Conservation (phyloP, 768 basidiomycete genomes). For the Collybia sordida region DNA sequence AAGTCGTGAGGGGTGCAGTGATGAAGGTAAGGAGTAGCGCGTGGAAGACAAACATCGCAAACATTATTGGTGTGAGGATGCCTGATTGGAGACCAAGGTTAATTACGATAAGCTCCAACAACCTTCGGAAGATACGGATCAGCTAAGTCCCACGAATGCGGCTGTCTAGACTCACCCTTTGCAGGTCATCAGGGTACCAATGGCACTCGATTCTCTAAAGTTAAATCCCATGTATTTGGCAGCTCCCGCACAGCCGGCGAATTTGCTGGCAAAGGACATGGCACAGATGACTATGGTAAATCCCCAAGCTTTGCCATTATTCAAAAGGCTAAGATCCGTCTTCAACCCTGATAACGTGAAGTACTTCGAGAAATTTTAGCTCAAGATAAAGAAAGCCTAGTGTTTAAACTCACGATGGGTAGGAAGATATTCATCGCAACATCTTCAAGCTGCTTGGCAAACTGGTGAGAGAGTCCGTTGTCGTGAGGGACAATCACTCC, state of each 20-base stretch:
- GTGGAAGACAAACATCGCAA: conserved; percentile 89
- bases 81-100: conserved; percentile 79
- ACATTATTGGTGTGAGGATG: conserved; percentile 63
- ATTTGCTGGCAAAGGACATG: conserved; percentile 80
- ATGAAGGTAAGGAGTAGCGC: conserved; percentile 78
- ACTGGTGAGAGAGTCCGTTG: conserved; percentile 74
- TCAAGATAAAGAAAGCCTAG: neutral
- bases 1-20: conserved; percentile 79
- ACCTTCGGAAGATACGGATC: conserved; percentile 27
- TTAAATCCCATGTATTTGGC: conserved; percentile 66
- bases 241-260: conserved; percentile 60
- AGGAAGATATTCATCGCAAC: conserved; percentile 74
- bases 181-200: conserved; percentile 88
- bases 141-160: neutral
- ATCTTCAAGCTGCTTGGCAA: conserved; percentile 88
- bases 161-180: conserved; percentile 61
- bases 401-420: conserved; percentile 57
- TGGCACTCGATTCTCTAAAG: conserved; percentile 75
- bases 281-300: conserved; percentile 74
- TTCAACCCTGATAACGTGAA: conserved; percentile 76
- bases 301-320: conserved; percentile 79
- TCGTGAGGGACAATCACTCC: conserved; percentile 83
- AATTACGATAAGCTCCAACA: conserved; percentile 88
- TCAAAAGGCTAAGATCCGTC: conserved; percentile 77
- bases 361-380: conserved; percentile 47